Evolutionary conservation across 441 rosid species (phyloP).

Genomic region (Populus hybrid): DNA sequence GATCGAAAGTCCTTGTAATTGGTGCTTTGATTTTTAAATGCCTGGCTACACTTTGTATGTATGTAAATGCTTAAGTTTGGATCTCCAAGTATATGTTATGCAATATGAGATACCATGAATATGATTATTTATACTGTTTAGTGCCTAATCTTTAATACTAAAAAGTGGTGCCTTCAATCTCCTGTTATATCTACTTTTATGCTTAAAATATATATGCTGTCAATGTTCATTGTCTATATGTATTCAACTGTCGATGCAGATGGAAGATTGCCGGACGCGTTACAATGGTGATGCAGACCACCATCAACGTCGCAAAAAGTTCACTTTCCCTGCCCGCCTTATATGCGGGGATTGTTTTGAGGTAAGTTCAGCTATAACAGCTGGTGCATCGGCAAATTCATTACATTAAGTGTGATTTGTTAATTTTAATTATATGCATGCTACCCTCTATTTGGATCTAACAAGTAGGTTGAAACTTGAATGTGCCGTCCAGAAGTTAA

Average conservation of each 20-base stretch:
- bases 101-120: neutral
- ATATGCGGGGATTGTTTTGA: conserved; percentile 95
- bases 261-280: conserved; percentile 95
- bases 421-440: neutral
- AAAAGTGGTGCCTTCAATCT: neutral
- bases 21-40: neutral
- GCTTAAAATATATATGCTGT: neutral
- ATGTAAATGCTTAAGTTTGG: neutral
- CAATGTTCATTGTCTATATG: neutral
- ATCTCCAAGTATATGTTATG: neutral
- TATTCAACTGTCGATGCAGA: conserved; percentile 38
- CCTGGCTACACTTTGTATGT: neutral
- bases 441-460: neutral
- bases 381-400: neutral
- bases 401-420: neutral
- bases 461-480: neutral
- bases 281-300: conserved; percentile 97
- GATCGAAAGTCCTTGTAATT: neutral
- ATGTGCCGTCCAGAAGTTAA: neutral
- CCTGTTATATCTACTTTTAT: neutral
- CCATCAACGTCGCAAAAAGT: conserved; percentile 87
- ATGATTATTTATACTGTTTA: neutral
- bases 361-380: conserved; percentile 38
- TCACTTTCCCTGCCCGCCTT: conserved; percentile 90
- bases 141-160: neutral